Base-by-base conservation (phyloP, 148 eudicot species). In the Chenopodium quinoa region DNA sequence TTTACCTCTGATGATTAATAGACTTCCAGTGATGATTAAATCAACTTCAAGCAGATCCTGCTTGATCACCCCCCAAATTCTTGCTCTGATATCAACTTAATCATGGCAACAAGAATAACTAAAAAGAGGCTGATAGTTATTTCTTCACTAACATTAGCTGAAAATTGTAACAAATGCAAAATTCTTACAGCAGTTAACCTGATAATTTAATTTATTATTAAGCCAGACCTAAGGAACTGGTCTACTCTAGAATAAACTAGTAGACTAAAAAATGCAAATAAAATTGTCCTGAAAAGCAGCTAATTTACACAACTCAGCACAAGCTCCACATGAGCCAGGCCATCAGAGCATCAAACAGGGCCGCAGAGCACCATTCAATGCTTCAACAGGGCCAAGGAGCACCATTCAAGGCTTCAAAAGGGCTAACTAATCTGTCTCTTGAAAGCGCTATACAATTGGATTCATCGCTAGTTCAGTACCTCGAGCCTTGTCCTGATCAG, bases 361-460 rank as follows among this genome's bases (percentile, higher is more conserved):
- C 25, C 71, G 27, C 32, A 16, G 73, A 70, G 72, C 77, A 56
- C 69, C 75, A 37, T 78, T 64, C 5, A 6, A 40, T 5, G 44
- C 44, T 68, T 50, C 58, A 27, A 83, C 46, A 40, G 71, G 40
- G 69, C 25, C 71, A 52, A 48, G n/a, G 73, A 70, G 72, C 77
- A 44, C 69, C 79, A 37, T 78, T 73, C 54, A 70, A 31, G 34
- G 44, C 44, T 40, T 40, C 44, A 40, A 40, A 1, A 40, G 44
- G 44, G 44, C 44, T 40, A 6, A 40, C 8, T 40, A 40, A 40
- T 40, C 44, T 40, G 44, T 40, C 44, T 34, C 62, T 77, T 47
- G 50, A 65, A 56, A 74, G 68, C 29, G 66, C 76, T 83, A 73
- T 83, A 79, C 79, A 75, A 22, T 58, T 67, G 12, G 62, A 78